Percentiles rank a stretch among this genome's conserved stretches.
Evolutionary conservation across 2,329 filamentous ascomycete genomes (phyloP).

Genomic region (Cephalotrichum gorgonifer): DNA sequence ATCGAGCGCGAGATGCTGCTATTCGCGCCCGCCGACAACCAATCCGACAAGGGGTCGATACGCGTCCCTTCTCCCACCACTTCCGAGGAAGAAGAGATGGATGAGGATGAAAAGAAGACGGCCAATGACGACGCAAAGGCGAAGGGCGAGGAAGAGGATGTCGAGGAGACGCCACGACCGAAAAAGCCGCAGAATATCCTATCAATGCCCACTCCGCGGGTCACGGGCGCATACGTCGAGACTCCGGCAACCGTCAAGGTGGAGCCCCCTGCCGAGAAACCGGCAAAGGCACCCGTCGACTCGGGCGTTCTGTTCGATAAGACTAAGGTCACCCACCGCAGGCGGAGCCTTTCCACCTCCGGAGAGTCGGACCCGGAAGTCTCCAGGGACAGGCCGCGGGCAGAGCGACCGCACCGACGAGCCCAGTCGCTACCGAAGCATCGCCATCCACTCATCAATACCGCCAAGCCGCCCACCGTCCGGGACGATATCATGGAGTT

Average conservation of each 20-base stretch:
- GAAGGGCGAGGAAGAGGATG: conserved; percentile 46
- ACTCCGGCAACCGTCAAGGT: conserved; percentile 38
- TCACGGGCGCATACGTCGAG: conserved; percentile 46
- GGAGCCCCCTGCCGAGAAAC: conserved; percentile 19
- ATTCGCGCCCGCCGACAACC: conserved; percentile 42
- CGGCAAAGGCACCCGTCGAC: conserved; percentile 18
- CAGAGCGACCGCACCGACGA: conserved; percentile 12
- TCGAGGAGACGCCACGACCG: conserved; percentile 43
- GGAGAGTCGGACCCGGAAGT: conserved; percentile 1
- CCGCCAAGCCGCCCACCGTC: conserved; percentile 41
- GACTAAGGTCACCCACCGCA: not conserved
- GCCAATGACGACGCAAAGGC: conserved; percentile 42
- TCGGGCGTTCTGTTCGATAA: not conserved
- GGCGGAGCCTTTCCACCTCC: not conserved
- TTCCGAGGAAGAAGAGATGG: conserved; percentile 38
- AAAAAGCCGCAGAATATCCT: conserved; percentile 29
- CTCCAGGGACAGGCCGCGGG: not conserved
- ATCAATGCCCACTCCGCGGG: conserved; percentile 40
- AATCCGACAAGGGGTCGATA: conserved; percentile 44
- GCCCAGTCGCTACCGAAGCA: conserved; percentile 30
- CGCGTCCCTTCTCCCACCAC: conserved; percentile 32
- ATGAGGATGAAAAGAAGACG: not conserved
- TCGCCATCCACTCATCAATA: conserved; percentile 39
- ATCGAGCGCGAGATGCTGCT: conserved; percentile 46
- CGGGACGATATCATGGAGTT: conserved; percentile 46